Evolutionary conservation across 345 rosid genomes (phyloP).

Genomic region (Acer yangbiense): DNA sequence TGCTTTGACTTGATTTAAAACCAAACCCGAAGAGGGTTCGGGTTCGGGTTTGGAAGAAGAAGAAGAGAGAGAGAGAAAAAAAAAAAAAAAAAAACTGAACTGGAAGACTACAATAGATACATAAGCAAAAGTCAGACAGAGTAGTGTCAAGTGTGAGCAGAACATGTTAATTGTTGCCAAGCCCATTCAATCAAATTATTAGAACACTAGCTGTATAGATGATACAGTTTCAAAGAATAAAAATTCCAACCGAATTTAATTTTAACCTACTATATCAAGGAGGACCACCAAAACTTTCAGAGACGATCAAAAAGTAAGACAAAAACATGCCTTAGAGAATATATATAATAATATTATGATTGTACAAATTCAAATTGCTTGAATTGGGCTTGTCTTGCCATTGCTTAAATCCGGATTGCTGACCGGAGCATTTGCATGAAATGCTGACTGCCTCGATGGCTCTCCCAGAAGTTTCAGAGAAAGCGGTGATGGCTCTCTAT

Average conservation of each 20-base stretch:
- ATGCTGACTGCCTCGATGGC: slow-evolving; percentile 80
- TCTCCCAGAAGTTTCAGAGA: slow-evolving; percentile 71
- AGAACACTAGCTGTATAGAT: slow-evolving; percentile 22
- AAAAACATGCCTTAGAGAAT: slow-evolving; percentile 7
- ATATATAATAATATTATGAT: background rate
- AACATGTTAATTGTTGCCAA: slow-evolving; percentile 4
- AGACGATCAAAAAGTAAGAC: background rate
- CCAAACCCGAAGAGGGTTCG: too few species aligned
- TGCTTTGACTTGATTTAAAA: too few species aligned
- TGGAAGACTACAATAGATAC: background rate
- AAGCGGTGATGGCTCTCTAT: slow-evolving; percentile 51
- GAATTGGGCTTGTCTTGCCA: slow-evolving; percentile 63
- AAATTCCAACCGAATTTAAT: background rate
- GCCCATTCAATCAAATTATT: slow-evolving; percentile 27
- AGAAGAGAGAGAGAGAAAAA: too few species aligned
- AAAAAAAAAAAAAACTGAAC: too few species aligned
- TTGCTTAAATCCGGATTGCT: slow-evolving; percentile 51
- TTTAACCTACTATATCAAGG: slow-evolving; percentile 30
- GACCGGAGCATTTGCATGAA: slow-evolving; percentile 67
- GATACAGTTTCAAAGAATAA: slow-evolving; percentile 38
- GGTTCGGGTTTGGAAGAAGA: too few species aligned
- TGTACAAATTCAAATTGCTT: slow-evolving; percentile 51
- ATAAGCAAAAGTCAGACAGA: background rate
- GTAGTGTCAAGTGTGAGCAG: background rate
- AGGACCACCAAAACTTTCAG: slow-evolving; percentile 8